These are phyloP conservation scores for Hanseniaspora meyeri DNA, from an alignment of 805 yeast genomes.

Conservation along the genomic window DNA sequence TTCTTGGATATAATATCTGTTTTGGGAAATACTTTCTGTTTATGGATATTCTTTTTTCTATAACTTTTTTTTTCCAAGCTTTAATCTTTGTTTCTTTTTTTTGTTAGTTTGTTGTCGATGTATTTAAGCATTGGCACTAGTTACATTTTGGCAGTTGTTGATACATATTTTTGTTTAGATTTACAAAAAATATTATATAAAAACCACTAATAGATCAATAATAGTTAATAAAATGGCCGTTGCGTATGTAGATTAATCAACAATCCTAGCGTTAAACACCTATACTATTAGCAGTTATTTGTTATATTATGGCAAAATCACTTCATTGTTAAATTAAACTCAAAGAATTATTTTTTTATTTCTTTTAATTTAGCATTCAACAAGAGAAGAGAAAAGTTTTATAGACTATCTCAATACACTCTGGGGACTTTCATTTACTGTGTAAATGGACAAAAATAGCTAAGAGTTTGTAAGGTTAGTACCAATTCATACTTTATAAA, in stretches of 20 bases:
- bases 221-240: constrained; percentile 27
- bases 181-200: no score
- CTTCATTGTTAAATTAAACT: not conserved
- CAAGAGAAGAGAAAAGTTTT: constrained; percentile 12
- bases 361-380: constrained; percentile 9
- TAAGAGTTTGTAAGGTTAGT: constrained; percentile 1
- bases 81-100: no score
- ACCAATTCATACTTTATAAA: not conserved
- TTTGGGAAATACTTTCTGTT: no score
- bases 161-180: no score
- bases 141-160: no score
- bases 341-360: not conserved
- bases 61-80: no score
- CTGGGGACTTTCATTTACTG: constrained; percentile 11
- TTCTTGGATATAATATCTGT: no score
- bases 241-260: constrained; percentile 25
- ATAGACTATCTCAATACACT: constrained; percentile 12
- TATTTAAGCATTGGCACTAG: no score
- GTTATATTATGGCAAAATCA: not conserved
- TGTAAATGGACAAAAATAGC: constrained; percentile 9
- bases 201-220: constrained; percentile 16
- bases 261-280: not conserved
- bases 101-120: no score
- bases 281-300: not conserved
- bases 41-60: no score